phyloP scores from a whole-genome alignment of 2,329 filamentous ascomycete genomes.

The Epichloe amarillans region DNA sequence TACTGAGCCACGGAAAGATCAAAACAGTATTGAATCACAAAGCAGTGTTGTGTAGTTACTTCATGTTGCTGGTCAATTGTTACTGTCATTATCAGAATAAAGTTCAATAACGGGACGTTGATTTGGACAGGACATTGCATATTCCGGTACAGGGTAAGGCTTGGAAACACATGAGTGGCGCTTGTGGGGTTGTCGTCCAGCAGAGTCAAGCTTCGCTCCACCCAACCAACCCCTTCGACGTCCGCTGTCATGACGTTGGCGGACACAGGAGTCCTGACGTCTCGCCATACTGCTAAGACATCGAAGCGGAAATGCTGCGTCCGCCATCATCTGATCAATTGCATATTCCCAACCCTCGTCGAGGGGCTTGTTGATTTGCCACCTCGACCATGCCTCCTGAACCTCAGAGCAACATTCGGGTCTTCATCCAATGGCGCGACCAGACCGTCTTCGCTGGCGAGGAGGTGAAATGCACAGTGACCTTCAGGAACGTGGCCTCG shows the following conservation, averaged over 20 bases:
- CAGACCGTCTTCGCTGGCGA: constrained; percentile 94
- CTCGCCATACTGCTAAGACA: constrained; percentile 6
- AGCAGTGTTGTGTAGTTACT: neutral
- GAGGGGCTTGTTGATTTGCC: constrained; percentile 12
- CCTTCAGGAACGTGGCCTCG: constrained; percentile 73
- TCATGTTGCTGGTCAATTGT: too few species aligned
- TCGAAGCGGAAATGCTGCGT: constrained; percentile 18
- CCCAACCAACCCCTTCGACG: neutral
- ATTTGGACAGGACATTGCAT: too few species aligned
- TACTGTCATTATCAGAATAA: too few species aligned
- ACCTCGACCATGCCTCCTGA: constrained; percentile 34
- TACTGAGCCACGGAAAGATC: too few species aligned
- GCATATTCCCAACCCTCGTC: constrained; percentile 17
- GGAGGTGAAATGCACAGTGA: constrained; percentile 89
- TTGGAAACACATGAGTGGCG: neutral
- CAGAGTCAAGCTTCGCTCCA: neutral
- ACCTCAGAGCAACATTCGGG: constrained; percentile 61
- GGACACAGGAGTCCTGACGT: neutral
- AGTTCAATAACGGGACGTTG: too few species aligned
- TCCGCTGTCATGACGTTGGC: constrained; percentile 6
- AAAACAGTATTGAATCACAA: neutral
- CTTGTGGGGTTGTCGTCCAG: neutral
- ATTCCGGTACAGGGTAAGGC: too few species aligned
- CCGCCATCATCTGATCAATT: constrained; percentile 13
- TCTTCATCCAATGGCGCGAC: constrained; percentile 90